phyloP scores from a whole-genome alignment of 129 eudicot genomes.

The Flaveria robusta region DNA sequence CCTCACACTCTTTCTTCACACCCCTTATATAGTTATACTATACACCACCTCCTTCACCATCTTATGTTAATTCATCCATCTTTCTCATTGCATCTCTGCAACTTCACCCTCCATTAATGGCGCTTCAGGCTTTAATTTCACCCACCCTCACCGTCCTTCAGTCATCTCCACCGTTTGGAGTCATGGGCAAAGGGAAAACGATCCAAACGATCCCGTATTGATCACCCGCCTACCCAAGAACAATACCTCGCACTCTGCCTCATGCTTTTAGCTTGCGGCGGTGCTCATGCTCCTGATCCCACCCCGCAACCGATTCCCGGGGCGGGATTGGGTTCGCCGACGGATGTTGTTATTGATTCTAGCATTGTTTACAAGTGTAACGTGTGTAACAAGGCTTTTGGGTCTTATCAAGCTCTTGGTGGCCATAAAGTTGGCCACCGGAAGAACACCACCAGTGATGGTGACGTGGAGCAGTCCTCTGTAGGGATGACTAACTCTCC shows the following conservation, averaged over 20 bases:
- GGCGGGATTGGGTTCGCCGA: background rate
- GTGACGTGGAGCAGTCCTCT: constrained; percentile 40
- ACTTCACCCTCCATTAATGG: constrained; percentile 12
- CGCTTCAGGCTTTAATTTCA: constrained; percentile 31
- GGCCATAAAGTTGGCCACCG: constrained; percentile 95
- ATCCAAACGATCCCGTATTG: constrained; percentile 42
- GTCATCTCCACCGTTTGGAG: background rate
- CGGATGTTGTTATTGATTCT: background rate
- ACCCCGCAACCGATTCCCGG: background rate
- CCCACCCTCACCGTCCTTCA: constrained; percentile 26
- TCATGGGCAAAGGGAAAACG: constrained; percentile 48
- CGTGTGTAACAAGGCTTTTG: constrained; percentile 71
- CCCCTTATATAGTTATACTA: background rate
- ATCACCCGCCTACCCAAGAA: constrained; percentile 37
- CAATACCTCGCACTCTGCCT: constrained; percentile 48
- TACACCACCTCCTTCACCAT: background rate
- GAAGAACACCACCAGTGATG: constrained; percentile 38
- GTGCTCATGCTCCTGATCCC: background rate
- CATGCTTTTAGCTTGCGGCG: constrained; percentile 45
- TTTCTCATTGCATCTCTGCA: background rate
- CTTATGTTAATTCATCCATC: background rate
- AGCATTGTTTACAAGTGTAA: constrained; percentile 48
- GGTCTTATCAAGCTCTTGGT: constrained; percentile 88
- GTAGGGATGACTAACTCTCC: constrained; percentile 33
- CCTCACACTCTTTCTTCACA: constrained; percentile 7